A percentile compares a stretch with the other conserved stretches of the same genome.
These are phyloP conservation scores for Coprinopsis cinerea DNA, from an alignment of 768 basidiomycete species.

Conservation along the genomic window DNA sequence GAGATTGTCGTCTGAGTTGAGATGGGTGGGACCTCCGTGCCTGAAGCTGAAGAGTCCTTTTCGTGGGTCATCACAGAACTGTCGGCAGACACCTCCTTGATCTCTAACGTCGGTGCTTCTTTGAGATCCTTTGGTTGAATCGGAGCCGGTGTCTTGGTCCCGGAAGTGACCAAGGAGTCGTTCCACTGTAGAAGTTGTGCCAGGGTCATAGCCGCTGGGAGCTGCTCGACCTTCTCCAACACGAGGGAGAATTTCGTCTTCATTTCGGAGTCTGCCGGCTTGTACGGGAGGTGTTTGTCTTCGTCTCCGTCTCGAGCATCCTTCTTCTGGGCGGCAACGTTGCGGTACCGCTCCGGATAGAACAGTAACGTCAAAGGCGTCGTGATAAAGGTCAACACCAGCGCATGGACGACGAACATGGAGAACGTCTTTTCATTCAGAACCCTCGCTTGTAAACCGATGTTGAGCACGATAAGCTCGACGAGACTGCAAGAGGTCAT, in stretches of 20 bases:
- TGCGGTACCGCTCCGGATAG: slow-evolving; percentile 64
- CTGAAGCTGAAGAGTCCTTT: too few relatives aligned
- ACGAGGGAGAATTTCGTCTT: slow-evolving; percentile 66
- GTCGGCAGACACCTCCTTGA: neutral
- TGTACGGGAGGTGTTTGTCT: slow-evolving; percentile 6
- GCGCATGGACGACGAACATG: slow-evolving; percentile 81
- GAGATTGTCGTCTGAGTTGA: slow-evolving; percentile 29
- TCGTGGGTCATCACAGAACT: slow-evolving; percentile 20
- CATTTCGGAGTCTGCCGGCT: slow-evolving; percentile 28
- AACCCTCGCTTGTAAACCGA: slow-evolving; percentile 67
- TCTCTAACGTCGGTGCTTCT: neutral
- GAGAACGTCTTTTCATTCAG: slow-evolving; percentile 68
- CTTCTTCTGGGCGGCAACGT: slow-evolving; percentile 9
- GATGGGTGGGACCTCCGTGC: too few relatives aligned
- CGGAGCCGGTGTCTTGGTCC: neutral
- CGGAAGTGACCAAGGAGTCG: slow-evolving; percentile 2
- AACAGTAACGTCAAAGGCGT: slow-evolving; percentile 76
- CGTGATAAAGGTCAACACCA: slow-evolving; percentile 76
- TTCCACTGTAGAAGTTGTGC: slow-evolving; percentile 59
- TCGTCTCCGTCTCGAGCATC: neutral
- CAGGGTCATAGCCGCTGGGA: slow-evolving; percentile 78
- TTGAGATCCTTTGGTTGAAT: neutral
- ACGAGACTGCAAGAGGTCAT: slow-evolving; percentile 43
- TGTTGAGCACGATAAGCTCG: slow-evolving; percentile 88
- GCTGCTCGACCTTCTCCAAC: slow-evolving; percentile 76